Percentiles rank a stretch among this genome's conserved stretches.
Evolutionary conservation across 2,329 filamentous ascomycete genomes (phyloP).

Genomic region (Metarhizium robertsii): DNA sequence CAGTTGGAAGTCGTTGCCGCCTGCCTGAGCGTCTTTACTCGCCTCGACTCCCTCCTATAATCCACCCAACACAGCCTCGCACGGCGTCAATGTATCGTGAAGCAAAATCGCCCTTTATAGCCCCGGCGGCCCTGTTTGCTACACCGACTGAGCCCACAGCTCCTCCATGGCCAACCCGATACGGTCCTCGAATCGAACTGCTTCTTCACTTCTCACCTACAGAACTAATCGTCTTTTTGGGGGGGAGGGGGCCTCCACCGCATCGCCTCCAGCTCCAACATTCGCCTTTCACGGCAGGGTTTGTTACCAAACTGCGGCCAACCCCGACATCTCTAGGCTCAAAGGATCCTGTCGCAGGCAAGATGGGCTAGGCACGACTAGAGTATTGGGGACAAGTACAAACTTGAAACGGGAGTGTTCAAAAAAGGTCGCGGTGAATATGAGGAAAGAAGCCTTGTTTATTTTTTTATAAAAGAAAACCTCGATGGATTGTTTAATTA

Average conservation of each 20-base stretch:
- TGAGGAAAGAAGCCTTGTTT: background rate
- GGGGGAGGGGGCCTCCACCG: background rate
- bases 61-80: background rate
- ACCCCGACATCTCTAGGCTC: background rate
- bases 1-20: slow-evolving; percentile 96
- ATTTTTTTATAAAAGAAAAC: background rate
- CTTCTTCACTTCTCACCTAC: background rate
- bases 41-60: slow-evolving; percentile 90
- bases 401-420: background rate
- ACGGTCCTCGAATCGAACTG: background rate
- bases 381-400: background rate
- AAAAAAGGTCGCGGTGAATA: background rate
- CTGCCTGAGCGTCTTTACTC: slow-evolving; percentile 93
- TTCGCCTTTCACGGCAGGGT: background rate
- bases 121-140: background rate
- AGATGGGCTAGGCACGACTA: background rate
- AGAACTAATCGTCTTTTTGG: background rate
- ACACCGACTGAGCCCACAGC: background rate
- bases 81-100: background rate
- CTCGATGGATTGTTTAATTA: background rate
- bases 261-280: background rate
- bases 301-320: background rate
- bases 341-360: background rate
- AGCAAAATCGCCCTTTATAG: background rate
- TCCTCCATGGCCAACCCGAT: background rate